phyloP scores from a whole-genome alignment of 768 basidiomycete species.

The Mycena venus region DNA sequence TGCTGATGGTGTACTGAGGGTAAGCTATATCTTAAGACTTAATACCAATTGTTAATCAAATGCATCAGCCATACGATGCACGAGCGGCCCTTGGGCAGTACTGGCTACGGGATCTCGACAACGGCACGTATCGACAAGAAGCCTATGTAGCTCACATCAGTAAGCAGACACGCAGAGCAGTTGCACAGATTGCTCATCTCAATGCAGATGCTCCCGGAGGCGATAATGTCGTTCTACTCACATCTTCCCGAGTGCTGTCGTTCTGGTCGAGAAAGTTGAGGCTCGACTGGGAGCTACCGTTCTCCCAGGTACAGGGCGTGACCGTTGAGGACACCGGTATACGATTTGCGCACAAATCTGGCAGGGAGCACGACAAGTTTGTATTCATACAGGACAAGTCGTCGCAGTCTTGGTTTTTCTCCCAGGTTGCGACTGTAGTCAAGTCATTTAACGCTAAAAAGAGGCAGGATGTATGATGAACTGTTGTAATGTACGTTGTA shows the following conservation, averaged over 20 bases:
- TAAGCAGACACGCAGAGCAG: slow-evolving; percentile 50
- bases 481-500: background rate
- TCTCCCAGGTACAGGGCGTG: slow-evolving; percentile 88
- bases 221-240: slow-evolving; percentile 86
- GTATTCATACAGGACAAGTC: slow-evolving; percentile 81
- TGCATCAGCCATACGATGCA: slow-evolving; percentile 81
- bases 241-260: slow-evolving; percentile 81
- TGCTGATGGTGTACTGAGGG: slow-evolving; percentile 88
- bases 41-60: slow-evolving; percentile 9
- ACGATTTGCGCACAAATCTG: slow-evolving; percentile 84
- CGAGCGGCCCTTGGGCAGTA: slow-evolving; percentile 95
- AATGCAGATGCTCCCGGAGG: slow-evolving; percentile 77
- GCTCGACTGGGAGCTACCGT: slow-evolving; percentile 92
- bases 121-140: slow-evolving; percentile 88
- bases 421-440: slow-evolving; percentile 80
- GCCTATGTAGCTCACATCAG: slow-evolving; percentile 93
- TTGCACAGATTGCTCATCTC: slow-evolving; percentile 11
- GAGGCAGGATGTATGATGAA: slow-evolving; percentile 68
- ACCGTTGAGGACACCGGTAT: slow-evolving; percentile 94
- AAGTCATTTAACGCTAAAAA: slow-evolving; percentile 81
- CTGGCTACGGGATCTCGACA: slow-evolving; percentile 96
- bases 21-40: slow-evolving; percentile 53
- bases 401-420: slow-evolving; percentile 86
- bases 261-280: slow-evolving; percentile 89
- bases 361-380: slow-evolving; percentile 82